Conservation (phyloP, 257 asterid genomes). For the Pogostemon cablin region DNA sequence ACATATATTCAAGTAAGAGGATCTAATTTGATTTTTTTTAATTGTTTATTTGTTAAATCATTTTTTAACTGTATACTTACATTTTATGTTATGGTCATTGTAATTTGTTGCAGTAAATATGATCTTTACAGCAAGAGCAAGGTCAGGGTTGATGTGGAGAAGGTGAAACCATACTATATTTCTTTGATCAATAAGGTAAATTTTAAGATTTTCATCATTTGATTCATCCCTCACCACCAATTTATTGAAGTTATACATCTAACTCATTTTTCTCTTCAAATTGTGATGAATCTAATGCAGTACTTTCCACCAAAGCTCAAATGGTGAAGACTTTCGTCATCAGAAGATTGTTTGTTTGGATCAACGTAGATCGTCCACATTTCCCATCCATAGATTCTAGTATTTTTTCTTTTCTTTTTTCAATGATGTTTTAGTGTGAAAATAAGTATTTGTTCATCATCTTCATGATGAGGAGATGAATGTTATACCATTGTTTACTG, state of each 20-base stretch:
- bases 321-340: conserved; percentile 46
- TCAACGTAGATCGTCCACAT: neutral
- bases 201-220: neutral
- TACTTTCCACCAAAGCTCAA: conserved; percentile 66
- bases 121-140: conserved; percentile 58
- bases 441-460: neutral
- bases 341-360: neutral
- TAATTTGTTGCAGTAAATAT: conserved; percentile 39
- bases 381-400: neutral
- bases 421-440: conserved; percentile 9
- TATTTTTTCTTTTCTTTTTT: neutral
- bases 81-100: neutral
- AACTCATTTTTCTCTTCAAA: neutral
- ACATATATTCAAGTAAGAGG: conserved; percentile 44
- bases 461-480: neutral
- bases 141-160: conserved; percentile 34
- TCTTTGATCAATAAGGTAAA: conserved; percentile 67
- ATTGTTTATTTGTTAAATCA: neutral
- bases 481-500: neutral
- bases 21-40: neutral
- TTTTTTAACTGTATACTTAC: neutral
- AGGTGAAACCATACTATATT: conserved; percentile 64
- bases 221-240: no score
- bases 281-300: conserved; percentile 42
- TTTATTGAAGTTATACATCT: neutral